phyloP scores from a whole-genome alignment of 768 basidiomycete genomes.

The Trametes villosa region DNA sequence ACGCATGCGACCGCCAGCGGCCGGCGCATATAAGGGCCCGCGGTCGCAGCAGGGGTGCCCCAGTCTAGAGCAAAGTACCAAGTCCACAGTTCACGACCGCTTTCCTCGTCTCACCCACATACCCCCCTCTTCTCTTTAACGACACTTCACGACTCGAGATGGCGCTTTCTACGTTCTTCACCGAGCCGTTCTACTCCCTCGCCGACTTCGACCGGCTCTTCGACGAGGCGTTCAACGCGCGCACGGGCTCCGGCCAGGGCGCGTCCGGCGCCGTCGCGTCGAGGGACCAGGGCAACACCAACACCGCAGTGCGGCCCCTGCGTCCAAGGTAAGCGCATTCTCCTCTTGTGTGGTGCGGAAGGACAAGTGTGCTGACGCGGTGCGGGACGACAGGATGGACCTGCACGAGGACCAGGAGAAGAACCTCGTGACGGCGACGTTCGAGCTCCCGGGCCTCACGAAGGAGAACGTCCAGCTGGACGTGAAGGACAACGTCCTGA shows the following conservation, averaged over 20 bases:
- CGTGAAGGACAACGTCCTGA: conserved; percentile 51
- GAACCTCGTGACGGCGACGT: conserved; percentile 54
- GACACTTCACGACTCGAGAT: conserved; percentile 29
- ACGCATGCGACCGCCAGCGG: too few relatives aligned
- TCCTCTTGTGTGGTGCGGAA: not conserved
- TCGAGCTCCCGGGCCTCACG: conserved; percentile 59
- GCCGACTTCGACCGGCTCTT: conserved; percentile 50
- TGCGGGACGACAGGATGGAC: conserved; percentile 47
- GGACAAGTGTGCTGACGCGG: not conserved
- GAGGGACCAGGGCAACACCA: conserved; percentile 9
- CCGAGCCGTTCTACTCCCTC: conserved; percentile 46
- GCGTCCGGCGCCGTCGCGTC: conserved; percentile 7
- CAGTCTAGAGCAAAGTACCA: conserved; percentile 22
- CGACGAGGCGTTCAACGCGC: conserved; percentile 42
- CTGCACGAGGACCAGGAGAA: conserved; percentile 50
- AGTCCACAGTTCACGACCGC: conserved; percentile 21
- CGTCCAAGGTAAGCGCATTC: conserved; percentile 27
- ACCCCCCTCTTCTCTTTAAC: conserved; percentile 11
- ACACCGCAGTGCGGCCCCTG: conserved; percentile 15
- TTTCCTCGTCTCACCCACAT: conserved; percentile 14
- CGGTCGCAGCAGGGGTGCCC: not conserved
- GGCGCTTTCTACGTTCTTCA: conserved; percentile 43
- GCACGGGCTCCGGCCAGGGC: conserved; percentile 17
- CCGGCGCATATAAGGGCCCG: conserved; percentile 1
- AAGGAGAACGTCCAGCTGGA: conserved; percentile 57